Evolutionary conservation across 1,139 yeast species (phyloP), one percentile per base, ranked within the genome.

Genomic region (Debaryomycetaceae sp.): DNA sequence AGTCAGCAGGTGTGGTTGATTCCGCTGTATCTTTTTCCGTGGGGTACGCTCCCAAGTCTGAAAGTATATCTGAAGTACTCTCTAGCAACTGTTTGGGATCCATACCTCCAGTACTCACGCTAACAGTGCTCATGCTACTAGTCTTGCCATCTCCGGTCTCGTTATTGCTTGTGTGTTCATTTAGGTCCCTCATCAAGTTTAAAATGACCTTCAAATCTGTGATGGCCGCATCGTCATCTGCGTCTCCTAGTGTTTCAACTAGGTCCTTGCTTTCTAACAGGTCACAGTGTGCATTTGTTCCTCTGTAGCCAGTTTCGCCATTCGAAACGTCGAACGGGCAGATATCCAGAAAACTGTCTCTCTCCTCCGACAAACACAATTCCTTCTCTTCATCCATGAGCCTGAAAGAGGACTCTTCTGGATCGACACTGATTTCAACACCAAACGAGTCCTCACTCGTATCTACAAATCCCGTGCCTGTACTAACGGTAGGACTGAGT

Each of bases 171-270:
- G 36, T 27, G 11, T 8, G n/a, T 9, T 34, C 17, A n/a, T 34
- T 34, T n/a, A 34, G 4, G 33, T 41, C 43, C 24, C 39, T 41
- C 39, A 41, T 41, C 27, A 37, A 30, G 20, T 41, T 41, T 17
- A 41, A 41, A 37, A 36, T 41, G 22, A 36, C 34, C 43, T 41
- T 41, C 22, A 41, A 41, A 36, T 36, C 24, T 31, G 36, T 39
- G 17, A 41, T 41, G 14, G 14, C 23, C 13, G 35, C 38, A 24
- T 13, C 23, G 23, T 40, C 42, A 5, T 39, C 41, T 24, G 35
- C 31, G 31, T 27, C 11, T 11, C 11, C 31, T 11, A 27, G 11
- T 8, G 31, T 11, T 11, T 27, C 31, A 11, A 3, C 11, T 7
- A 27, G 31, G 31, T 27, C 8, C 31, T 27, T 27, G 31, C 11